Base-by-base conservation (phyloP, 1,284 basidiomycete genomes). In the Heterobasidion annosum region DNA sequence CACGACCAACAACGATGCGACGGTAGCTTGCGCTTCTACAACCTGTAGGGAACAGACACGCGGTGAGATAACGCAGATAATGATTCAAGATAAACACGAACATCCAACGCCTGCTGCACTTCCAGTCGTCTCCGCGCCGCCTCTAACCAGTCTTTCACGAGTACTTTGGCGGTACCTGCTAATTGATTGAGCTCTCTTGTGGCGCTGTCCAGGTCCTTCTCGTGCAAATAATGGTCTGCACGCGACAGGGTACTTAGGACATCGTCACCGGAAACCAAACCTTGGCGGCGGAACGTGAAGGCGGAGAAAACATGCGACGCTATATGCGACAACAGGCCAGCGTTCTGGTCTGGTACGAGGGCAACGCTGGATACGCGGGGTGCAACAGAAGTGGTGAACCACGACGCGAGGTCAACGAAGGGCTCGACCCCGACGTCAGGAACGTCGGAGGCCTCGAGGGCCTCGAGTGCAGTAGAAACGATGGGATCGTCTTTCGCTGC, bases 201-300 rank as follows among this genome's bases (percentile, higher is more conserved):
- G 12, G 97, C 96, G 58, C 80, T 83, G 63, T 98, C 95, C 60
- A 99, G 73, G 66, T 98, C 91, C 76, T 96, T 94, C 72, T 94
- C 88, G 58, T 88, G 88, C 64, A 99, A 71, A 66, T 90, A 83
- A 70, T 89, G 85, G 71, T 97, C 92, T n/a, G 93, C 93, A 53
- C 96, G 75, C 2, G 94, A 85, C 44, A 99, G 69, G 49, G 93
- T 84, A 64, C 89, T 91, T 55, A 93, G 74, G 33, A 95, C 89
- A 67, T 98, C 96, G 51, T 82, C 72, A 12, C 94, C 94, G 46
- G 83, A 73, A 2, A 88, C 82, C 18, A 89, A 69, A 3, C 89
- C 87, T 54, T 86, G 84, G 54, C 87, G 76, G 64, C 80, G 78
- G 76, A 98, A 96, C 55, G 85, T 76, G 62, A 98, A 76, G 46